A percentile compares a stretch with the other conserved stretches of the same genome.
Evolutionary conservation across 148 eudicot genomes (phyloP).

Genomic region (Chenopodium berlandieri): DNA sequence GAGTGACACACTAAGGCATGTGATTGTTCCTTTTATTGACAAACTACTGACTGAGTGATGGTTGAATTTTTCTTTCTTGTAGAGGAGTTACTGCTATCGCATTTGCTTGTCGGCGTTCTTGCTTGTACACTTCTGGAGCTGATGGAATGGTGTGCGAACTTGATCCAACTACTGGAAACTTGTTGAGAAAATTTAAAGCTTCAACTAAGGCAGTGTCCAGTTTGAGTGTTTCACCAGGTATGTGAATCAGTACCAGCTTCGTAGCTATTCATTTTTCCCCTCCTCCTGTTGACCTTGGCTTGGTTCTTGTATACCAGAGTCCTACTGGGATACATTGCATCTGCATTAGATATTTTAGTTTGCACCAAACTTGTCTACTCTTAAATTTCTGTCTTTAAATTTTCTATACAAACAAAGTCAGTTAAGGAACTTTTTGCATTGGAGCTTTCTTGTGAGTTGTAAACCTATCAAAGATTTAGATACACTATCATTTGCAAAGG

Average conservation of each 20-base stretch:
- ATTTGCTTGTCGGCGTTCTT: constrained; percentile 47
- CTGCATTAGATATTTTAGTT: not conserved
- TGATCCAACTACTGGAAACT: constrained; percentile 69
- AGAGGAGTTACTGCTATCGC: constrained; percentile 73
- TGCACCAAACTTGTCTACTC: too few species aligned
- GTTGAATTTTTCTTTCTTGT: not conserved
- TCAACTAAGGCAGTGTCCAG: constrained; percentile 79
- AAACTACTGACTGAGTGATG: not conserved
- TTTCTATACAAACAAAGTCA: too few species aligned
- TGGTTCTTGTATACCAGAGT: not conserved
- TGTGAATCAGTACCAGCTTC: constrained; percentile 14
- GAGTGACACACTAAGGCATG: not conserved
- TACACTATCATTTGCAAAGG: too few species aligned
- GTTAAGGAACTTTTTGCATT: too few species aligned
- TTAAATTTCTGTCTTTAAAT: too few species aligned
- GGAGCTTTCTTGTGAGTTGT: too few species aligned
- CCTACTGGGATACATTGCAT: not conserved
- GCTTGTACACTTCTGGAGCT: constrained; percentile 77
- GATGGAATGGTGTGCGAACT: constrained; percentile 90
- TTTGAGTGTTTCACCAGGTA: constrained; percentile 83
- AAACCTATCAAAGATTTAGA: too few species aligned
- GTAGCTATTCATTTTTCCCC: not conserved
- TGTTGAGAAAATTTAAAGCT: constrained; percentile 76
- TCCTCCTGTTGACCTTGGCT: not conserved
- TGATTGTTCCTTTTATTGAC: too few species aligned